phyloP scores from a whole-genome alignment of 345 rosid species.

The Citrus sinensis region DVS_A1.0 CM039167.1:8958501-8959000 shows the following conservation, averaged over 20 bases:
- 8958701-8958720: too few relatives aligned
- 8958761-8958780: background rate
- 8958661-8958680: background rate
- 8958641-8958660: too few relatives aligned
- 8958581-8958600: too few relatives aligned
- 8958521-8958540: too few relatives aligned
- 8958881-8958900: background rate
- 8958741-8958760: background rate
- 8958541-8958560: too few relatives aligned
- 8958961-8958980: background rate
- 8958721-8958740: background rate
- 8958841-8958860: background rate
- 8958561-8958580: too few relatives aligned
- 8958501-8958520: too few relatives aligned
- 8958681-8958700: background rate
- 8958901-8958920: background rate
- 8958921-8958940: background rate
- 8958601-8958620: too few relatives aligned
- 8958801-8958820: background rate
- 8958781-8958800: background rate
- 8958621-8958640: too few relatives aligned
- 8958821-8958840: background rate
- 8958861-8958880: background rate
- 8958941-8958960: background rate
- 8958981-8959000: slow-evolving; percentile 32